phyloP scores from a whole-genome alignment of 2,329 filamentous ascomycete genomes.

The Hypoxylon sp. region DNA sequence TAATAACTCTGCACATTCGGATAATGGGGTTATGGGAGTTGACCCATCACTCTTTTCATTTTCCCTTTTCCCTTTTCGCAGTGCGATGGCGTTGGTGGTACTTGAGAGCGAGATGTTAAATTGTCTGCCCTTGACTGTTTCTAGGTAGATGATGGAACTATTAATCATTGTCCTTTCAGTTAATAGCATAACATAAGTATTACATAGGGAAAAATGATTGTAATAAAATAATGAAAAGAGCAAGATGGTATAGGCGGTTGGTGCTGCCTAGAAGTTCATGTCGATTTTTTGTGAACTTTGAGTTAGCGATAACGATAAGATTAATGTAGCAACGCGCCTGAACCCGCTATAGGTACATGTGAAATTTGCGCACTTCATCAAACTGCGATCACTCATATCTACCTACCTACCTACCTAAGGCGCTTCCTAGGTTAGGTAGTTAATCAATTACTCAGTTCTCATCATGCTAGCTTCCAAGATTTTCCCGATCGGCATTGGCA shows the following conservation, averaged over 20 bases:
- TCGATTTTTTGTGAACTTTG: too few species aligned
- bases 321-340: background rate
- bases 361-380: background rate
- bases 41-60: constrained; percentile 6
- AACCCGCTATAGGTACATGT: background rate
- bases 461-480: constrained; percentile 61
- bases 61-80: constrained; percentile 6
- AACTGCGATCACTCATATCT: background rate
- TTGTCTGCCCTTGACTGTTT: background rate
- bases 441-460: background rate
- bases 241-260: background rate
- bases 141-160: background rate
- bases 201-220: background rate
- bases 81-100: constrained; percentile 28
- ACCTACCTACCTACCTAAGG: too few species aligned
- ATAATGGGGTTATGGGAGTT: constrained; percentile 1
- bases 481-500: constrained; percentile 79
- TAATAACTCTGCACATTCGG: constrained; percentile 23
- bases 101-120: constrained; percentile 10
- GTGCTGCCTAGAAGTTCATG: background rate
- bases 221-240: constrained; percentile 4
- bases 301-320: constrained; percentile 19
- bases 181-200: background rate
- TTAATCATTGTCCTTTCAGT: background rate
- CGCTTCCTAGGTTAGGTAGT: too few species aligned